phyloP scores from a whole-genome alignment of 176 grass and related monocot genomes.

The Bonia amplexicaulis region DNA sequence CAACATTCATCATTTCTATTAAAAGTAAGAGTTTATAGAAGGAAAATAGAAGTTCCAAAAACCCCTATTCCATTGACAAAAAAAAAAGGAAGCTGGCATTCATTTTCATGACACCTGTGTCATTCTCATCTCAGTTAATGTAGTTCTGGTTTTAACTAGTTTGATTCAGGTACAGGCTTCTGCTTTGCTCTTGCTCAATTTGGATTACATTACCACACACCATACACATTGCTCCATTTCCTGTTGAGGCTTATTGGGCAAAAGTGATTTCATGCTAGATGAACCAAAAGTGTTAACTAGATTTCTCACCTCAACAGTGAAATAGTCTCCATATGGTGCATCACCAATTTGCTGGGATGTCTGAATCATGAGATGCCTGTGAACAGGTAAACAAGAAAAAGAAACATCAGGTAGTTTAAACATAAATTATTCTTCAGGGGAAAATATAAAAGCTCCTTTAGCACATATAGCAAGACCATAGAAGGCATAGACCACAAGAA shows the following conservation, averaged over 20 bases:
- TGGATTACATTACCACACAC: slow-evolving; percentile 1
- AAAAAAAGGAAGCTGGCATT: slow-evolving; percentile 5
- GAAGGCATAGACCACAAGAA: not conserved
- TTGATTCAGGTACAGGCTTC: not conserved
- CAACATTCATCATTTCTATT: not conserved
- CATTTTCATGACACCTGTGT: not conserved
- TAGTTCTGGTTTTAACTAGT: not conserved
- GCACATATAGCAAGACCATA: not conserved
- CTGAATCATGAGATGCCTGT: slow-evolving; percentile 62
- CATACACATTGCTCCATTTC: not conserved
- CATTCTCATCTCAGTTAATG: not conserved
- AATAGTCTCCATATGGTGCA: slow-evolving; percentile 85
- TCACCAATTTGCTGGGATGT: slow-evolving; percentile 81
- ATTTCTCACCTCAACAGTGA: slow-evolving; percentile 77
- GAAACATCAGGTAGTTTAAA: slow-evolving; percentile 13
- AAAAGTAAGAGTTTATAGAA: not conserved
- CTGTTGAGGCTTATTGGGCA: not conserved
- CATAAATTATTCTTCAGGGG: slow-evolving; percentile 8
- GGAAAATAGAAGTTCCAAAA: not conserved
- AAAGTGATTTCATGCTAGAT: not conserved
- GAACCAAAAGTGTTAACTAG: slow-evolving; percentile 16
- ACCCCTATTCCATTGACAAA: not conserved
- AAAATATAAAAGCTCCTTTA: slow-evolving; percentile 15
- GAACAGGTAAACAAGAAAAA: slow-evolving; percentile 17
- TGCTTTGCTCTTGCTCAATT: not conserved